Evolutionary conservation across 371 early-diverging fungal genomes (phyloP).

Genomic region (Saksenaea oblongispora): DNA sequence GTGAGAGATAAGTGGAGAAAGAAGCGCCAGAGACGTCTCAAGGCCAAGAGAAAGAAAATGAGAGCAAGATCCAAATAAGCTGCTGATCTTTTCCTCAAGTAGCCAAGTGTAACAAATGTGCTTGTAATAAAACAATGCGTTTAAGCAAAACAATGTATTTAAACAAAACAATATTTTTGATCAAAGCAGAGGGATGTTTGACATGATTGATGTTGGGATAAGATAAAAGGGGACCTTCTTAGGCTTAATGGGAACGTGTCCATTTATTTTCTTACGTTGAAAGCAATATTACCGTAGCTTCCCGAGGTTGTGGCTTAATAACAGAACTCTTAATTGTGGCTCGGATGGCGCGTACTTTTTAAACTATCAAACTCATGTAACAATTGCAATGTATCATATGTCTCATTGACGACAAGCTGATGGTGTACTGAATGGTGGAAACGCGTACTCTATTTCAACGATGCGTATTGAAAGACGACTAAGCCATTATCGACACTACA

Average conservation of each 20-base stretch:
- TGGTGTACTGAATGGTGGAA: too few species aligned
- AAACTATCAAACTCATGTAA: too few species aligned
- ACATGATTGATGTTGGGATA: neutral
- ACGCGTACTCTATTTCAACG: too few species aligned
- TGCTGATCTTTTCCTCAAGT: neutral
- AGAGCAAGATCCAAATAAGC: constrained; percentile 28
- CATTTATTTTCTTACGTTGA: too few species aligned
- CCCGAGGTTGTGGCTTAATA: too few species aligned
- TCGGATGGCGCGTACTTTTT: too few species aligned
- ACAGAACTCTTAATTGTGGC: too few species aligned
- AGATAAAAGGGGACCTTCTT: too few species aligned
- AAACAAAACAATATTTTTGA: neutral
- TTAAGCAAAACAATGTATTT: neutral
- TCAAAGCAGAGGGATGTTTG: neutral
- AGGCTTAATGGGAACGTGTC: too few species aligned
- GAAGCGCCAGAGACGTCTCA: constrained; percentile 47
- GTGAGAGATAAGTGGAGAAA: constrained; percentile 35
- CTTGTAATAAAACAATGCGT: neutral
- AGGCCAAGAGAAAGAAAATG: constrained; percentile 35
- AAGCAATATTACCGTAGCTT: too few species aligned
- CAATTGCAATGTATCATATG: too few species aligned
- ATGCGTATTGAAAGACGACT: neutral
- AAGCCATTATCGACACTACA: neutral
- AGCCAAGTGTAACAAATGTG: neutral
- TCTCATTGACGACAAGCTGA: too few species aligned